Conservation (phyloP, 1,139 yeast species). For the Nadsonia starkeyi-henricii region DNA sequence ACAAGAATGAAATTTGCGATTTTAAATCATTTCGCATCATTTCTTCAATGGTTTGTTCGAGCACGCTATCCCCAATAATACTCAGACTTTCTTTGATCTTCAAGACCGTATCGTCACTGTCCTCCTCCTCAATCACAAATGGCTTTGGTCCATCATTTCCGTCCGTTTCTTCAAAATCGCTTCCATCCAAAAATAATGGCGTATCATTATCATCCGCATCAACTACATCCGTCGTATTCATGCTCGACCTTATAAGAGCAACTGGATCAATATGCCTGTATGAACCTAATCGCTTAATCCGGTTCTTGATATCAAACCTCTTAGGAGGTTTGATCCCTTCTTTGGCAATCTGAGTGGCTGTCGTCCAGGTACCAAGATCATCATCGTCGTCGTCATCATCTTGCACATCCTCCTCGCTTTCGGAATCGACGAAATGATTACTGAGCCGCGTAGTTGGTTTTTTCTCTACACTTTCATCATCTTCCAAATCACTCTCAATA, state of each 20-base stretch:
- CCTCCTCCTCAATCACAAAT: slow-evolving; percentile 6
- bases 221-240: neutral
- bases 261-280: slow-evolving; percentile 48
- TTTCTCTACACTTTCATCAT: slow-evolving; percentile 4
- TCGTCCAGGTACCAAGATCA: slow-evolving; percentile 29
- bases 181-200: neutral
- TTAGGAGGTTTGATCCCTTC: slow-evolving; percentile 16
- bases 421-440: slow-evolving; percentile 11
- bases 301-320: slow-evolving; percentile 16
- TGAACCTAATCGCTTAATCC: slow-evolving; percentile 40
- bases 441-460: too few relatives aligned
- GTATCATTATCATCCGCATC: neutral
- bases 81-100: neutral
- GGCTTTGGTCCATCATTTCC: neutral
- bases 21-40: neutral
- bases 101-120: slow-evolving; percentile 4
- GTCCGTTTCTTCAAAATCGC: neutral
- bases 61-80: neutral
- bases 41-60: neutral
- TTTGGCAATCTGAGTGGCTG: slow-evolving; percentile 30
- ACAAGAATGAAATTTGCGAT: slow-evolving; percentile 8
- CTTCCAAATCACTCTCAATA: slow-evolving; percentile 9
- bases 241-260: neutral
- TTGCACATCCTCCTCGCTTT: slow-evolving; percentile 12
- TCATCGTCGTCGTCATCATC: slow-evolving; percentile 11